These are phyloP conservation scores for Erysimum pusillum DNA, from an alignment of 441 rosid genomes.

Conservation along the genomic window DNA sequence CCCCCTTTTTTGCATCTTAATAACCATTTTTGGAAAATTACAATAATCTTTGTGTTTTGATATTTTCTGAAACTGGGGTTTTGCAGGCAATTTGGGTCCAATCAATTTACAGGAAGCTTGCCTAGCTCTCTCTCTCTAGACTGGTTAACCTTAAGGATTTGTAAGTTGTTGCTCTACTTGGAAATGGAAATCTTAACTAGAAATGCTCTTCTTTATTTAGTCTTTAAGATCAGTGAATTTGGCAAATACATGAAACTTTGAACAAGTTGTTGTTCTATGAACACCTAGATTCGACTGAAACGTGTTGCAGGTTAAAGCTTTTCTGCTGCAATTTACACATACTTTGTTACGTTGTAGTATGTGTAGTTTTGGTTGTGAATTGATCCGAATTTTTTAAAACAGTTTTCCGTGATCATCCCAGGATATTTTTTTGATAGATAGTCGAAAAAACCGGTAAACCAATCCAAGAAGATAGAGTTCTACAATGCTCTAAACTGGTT, in stretches of 20 bases:
- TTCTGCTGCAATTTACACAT: neutral
- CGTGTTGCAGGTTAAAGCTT: neutral
- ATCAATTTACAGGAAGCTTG: slow-evolving; percentile 35
- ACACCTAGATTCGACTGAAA: neutral
- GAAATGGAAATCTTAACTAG: neutral
- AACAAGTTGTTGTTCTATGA: neutral
- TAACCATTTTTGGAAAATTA: neutral
- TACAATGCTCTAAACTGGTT: neutral
- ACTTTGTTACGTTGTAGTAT: neutral
- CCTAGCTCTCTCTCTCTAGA: slow-evolving; percentile 32
- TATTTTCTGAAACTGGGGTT: neutral
- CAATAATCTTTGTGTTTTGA: neutral
- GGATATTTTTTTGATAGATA: neutral
- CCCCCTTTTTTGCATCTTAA: neutral
- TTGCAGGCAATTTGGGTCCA: slow-evolving; percentile 35
- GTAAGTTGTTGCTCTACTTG: slow-evolving; percentile 28
- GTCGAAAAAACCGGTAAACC: neutral
- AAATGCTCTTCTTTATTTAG: neutral
- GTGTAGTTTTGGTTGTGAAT: neutral
- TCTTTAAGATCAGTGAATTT: neutral
- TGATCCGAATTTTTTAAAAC: neutral
- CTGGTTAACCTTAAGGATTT: slow-evolving; percentile 23
- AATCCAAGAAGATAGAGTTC: neutral
- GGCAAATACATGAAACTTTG: neutral
- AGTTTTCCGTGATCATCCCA: no score